phyloP scores from a whole-genome alignment of 148 eudicot genomes.

The Amaranthus cruentus region DNA sequence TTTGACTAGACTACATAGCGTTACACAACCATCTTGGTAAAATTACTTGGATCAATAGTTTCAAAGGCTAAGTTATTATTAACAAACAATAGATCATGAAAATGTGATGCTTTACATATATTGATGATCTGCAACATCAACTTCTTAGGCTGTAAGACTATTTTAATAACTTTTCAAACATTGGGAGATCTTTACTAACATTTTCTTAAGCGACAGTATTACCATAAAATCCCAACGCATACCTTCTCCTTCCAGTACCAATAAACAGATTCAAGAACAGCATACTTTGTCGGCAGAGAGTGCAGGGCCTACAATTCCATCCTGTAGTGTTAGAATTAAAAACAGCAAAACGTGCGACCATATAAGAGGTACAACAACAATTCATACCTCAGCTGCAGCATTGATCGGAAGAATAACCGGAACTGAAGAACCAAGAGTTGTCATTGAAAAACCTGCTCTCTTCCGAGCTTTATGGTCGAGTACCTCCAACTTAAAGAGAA shows the following conservation, averaged over 20 bases:
- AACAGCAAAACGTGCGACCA: neutral
- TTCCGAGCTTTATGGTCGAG: constrained; percentile 90
- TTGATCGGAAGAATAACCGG: constrained; percentile 76
- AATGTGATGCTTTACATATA: too few relatives aligned
- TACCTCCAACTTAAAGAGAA: constrained; percentile 78
- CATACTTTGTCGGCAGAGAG: constrained; percentile 50
- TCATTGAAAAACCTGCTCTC: constrained; percentile 81
- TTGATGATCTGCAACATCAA: too few relatives aligned
- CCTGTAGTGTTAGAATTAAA: constrained; percentile 1
- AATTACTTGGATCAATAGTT: too few relatives aligned
- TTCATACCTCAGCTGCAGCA: constrained; percentile 68
- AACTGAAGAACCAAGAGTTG: constrained; percentile 73
- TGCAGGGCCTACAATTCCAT: constrained; percentile 59
- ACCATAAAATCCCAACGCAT: constrained; percentile 16
- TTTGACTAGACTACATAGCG: too few relatives aligned
- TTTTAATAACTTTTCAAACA: too few relatives aligned
- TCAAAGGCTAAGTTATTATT: too few relatives aligned
- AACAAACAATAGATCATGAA: too few relatives aligned
- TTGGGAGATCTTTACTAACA: too few relatives aligned
- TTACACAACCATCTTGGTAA: too few relatives aligned
- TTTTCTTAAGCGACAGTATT: neutral
- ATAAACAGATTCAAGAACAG: constrained; percentile 70
- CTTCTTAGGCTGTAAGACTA: too few relatives aligned
- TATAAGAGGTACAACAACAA: neutral
- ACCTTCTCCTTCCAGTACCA: constrained; percentile 93